Evolutionary conservation across 2,329 filamentous ascomycete genomes (phyloP).

Genomic region (Zalaria sp.): DNA sequence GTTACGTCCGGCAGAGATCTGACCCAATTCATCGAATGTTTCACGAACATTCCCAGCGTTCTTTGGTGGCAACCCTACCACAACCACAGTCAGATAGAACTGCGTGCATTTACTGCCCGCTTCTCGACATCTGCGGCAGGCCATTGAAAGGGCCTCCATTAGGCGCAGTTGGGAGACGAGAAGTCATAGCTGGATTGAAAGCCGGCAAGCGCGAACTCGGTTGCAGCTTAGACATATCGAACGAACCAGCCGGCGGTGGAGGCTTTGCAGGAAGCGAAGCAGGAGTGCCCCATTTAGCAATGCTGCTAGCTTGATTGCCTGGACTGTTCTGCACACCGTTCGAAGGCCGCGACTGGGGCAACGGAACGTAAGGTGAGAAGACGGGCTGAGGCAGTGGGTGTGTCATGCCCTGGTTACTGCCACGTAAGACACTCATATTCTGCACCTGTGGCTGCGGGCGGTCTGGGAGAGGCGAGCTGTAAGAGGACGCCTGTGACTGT

Average conservation of each 20-base stretch:
- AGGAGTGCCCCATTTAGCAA: conserved; percentile 43
- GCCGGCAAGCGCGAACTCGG: not conserved
- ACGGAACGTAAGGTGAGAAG: conserved; percentile 18
- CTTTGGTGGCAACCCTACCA: too few species aligned
- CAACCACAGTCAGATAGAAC: too few species aligned
- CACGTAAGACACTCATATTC: conserved; percentile 6
- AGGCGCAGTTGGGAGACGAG: not conserved
- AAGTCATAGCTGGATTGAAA: conserved; percentile 1
- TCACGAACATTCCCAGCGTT: too few species aligned
- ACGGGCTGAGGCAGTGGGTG: conserved; percentile 24
- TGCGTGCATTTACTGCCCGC: too few species aligned
- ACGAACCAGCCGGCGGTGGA: conserved; percentile 27
- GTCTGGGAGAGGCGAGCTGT: conserved; percentile 8
- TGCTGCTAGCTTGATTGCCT: conserved; percentile 27
- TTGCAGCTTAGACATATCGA: conserved; percentile 4
- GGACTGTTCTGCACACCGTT: conserved; percentile 14
- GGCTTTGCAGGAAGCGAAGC: conserved; percentile 41
- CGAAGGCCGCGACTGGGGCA: conserved; percentile 11
- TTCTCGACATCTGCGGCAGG: not conserved
- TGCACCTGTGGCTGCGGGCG: conserved; percentile 4
- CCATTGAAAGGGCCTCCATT: not conserved
- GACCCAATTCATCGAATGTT: too few species aligned
- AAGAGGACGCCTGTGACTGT: conserved; percentile 15
- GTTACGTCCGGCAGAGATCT: too few species aligned
- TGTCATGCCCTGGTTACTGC: conserved; percentile 13